A percentile compares a stretch with the other conserved stretches of the same genome.
Conservation (phyloP, 345 rosid genomes). For the Pelargonium nanum region DNA sequence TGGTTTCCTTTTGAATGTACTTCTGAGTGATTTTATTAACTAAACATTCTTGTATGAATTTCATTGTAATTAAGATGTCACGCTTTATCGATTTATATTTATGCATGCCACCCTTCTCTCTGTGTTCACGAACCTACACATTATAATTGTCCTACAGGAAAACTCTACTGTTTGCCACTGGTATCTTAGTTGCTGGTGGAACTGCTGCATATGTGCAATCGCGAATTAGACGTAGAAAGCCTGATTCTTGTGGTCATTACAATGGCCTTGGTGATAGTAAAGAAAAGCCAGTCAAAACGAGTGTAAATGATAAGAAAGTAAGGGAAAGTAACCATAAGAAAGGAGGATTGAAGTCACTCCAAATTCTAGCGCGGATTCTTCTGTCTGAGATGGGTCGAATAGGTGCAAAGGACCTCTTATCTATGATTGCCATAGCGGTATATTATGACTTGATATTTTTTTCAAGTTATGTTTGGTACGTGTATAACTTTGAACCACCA, state of each 20-base stretch:
- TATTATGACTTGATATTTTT: background rate
- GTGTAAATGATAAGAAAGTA: constrained; percentile 19
- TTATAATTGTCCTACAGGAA: constrained; percentile 43
- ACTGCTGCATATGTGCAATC: constrained; percentile 70
- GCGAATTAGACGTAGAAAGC: constrained; percentile 28
- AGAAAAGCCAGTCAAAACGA: constrained; percentile 26
- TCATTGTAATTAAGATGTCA: background rate
- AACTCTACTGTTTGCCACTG: constrained; percentile 63
- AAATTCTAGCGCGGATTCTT: constrained; percentile 64
- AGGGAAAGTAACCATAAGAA: constrained; percentile 40
- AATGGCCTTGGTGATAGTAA: constrained; percentile 43
- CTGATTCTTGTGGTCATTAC: constrained; percentile 26
- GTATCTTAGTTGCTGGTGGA: constrained; percentile 79
- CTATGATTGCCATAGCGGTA: constrained; percentile 70
- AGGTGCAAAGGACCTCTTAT: constrained; percentile 80
- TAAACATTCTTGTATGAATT: background rate
- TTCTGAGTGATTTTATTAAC: background rate
- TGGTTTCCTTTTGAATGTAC: no score
- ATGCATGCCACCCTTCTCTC: background rate
- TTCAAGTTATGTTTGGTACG: background rate
- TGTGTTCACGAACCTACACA: background rate
- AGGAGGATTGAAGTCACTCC: constrained; percentile 69
- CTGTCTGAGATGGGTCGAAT: constrained; percentile 71
- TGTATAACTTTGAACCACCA: background rate
- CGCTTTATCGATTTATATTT: background rate